Evolutionary conservation across 2,329 filamentous ascomycete species (phyloP), one percentile per base, ranked within the genome.

Genomic region (Trichoderma atroviride): DNA sequence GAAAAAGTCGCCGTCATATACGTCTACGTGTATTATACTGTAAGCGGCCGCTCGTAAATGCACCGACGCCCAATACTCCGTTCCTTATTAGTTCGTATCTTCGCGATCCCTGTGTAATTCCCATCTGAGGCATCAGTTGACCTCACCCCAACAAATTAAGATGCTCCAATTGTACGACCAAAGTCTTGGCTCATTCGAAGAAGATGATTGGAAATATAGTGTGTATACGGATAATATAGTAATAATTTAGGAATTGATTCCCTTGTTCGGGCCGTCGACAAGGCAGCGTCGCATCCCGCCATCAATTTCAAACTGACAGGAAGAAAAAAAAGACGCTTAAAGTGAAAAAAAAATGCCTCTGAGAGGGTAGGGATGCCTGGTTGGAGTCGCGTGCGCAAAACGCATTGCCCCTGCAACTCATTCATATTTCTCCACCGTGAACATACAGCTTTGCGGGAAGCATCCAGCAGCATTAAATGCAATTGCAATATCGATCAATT

Each of bases 231-330:
- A 5, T 43, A 43, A n/a, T 43, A n/a, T 22, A 50, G 10, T 33
- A 50, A 22, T 47, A 33, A 27, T 22, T 9, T 33, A 24, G 50
- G 27, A 7, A 35, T 10, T 40, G 24, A 31, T 27, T 58, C 37
- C 53, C 52, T 66, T 50, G 62, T 35, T 66, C 62, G 52, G 62
- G 52, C 62, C 62, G 53, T 66, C 33, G 47, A n/a, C 37, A 27
- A 10, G 11, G 62, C 37, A 66, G 53, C 27, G 62, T 58, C 37
- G 16, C 62, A 58, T 66, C 50, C 53, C 62, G 52, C 35, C 35
- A 19, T 43, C 33, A 43, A 56, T 47, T 35, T 47, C 62, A 65
- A 64, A 22, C n/a, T 43, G 40, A 9, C 33, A 35, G 33, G 40
- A 43, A 43, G 16, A 16, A 4, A 10, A 50, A 24, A 50, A 47